A percentile compares a stretch with the other conserved stretches of the same genome.
Evolutionary conservation across 2,329 filamentous ascomycete genomes (phyloP).

Genomic region (Biscogniauxia sp.): DNA sequence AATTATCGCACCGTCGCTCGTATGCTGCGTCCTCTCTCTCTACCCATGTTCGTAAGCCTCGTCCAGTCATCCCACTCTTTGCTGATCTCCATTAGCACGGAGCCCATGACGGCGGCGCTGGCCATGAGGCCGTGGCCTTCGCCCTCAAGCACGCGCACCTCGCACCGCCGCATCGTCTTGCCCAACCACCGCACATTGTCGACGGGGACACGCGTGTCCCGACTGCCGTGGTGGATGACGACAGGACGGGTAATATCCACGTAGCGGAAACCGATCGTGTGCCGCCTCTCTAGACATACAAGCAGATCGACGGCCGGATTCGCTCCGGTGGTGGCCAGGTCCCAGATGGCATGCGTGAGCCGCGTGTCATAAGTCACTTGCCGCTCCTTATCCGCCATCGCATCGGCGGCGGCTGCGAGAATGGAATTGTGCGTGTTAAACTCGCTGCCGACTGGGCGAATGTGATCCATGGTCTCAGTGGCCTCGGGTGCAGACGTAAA

Average conservation of each 20-base stretch:
- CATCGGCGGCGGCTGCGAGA: conserved; percentile 55
- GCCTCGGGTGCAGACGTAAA: conserved; percentile 31
- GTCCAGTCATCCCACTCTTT: conserved; percentile 92
- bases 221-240: conserved; percentile 89
- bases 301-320: conserved; percentile 93
- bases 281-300: conserved; percentile 85
- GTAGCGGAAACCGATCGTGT: conserved; percentile 93
- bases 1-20: conserved; percentile 21
- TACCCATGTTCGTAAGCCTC: conserved; percentile 49
- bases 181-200: conserved; percentile 96
- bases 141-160: conserved; percentile 84
- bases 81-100: conserved; percentile 90
- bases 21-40: conserved; percentile 29
- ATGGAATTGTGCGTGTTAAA: conserved; percentile 30
- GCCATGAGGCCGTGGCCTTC: conserved; percentile 97
- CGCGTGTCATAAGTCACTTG: conserved; percentile 77
- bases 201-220: conserved; percentile 87
- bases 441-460: conserved; percentile 33
- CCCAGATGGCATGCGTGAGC: conserved; percentile 92
- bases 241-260: conserved; percentile 91
- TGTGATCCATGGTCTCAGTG: conserved; percentile 50
- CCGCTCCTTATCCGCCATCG: conserved; percentile 67
- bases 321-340: conserved; percentile 82
- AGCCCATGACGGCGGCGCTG: conserved; percentile 86
- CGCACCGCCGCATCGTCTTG: conserved; percentile 88